Conservation (phyloP, 768 basidiomycete species). For the Baorangia bicolor region DNA sequence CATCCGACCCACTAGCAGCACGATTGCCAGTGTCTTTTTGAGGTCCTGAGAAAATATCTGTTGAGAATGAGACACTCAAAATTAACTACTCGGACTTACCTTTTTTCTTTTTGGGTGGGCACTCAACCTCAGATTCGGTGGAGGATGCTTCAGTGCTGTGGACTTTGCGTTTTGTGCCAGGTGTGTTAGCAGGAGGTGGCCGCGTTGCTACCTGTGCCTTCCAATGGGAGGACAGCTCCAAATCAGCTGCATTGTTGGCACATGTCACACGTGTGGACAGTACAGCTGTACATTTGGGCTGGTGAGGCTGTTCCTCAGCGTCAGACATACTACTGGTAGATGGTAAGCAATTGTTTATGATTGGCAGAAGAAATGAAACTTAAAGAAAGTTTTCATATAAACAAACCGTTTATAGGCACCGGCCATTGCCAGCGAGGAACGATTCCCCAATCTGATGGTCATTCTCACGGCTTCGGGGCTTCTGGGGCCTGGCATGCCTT, state of each 20-base stretch:
- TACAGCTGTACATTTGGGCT: neutral
- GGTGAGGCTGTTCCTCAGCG: neutral
- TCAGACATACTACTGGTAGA: neutral
- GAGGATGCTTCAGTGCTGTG: neutral
- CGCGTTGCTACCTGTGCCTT: neutral
- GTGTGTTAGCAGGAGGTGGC: neutral
- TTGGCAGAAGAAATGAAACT: neutral
- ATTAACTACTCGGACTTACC: neutral
- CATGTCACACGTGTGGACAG: neutral
- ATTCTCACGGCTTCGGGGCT: neutral
- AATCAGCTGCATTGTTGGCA: neutral
- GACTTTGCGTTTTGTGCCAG: neutral
- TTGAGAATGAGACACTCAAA: neutral
- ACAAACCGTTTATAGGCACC: slow-evolving; percentile 1
- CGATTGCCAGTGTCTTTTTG: neutral
- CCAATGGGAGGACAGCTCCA: neutral
- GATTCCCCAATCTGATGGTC: too few relatives aligned
- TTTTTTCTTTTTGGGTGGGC: neutral
- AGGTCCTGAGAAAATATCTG: neutral
- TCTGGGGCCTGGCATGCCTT: neutral
- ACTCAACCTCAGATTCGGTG: neutral
- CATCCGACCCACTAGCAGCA: neutral
- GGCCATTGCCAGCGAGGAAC: neutral
- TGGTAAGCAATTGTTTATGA: neutral
- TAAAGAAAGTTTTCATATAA: slow-evolving; percentile 1